Base-by-base conservation (phyloP, 345 rosid genomes). In the Sisymbrium altissimum region DNA sequence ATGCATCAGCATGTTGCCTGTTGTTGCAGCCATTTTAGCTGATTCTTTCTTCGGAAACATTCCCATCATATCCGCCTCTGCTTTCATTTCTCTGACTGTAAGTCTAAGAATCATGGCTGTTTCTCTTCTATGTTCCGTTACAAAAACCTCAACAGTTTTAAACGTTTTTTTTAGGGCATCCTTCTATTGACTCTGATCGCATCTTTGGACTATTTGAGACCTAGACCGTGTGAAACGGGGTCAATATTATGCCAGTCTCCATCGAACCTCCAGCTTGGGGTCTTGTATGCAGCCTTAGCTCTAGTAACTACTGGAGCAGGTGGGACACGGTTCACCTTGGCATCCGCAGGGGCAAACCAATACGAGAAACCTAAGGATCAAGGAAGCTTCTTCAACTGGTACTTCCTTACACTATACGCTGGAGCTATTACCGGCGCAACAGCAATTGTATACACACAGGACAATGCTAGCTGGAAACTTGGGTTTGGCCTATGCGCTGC, bases 351-450 rank as follows among this genome's bases (percentile, higher is more conserved):
- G 9, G 86, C 90, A 10, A 78, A 82, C 75, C 94, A 83, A 44
- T 81, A 81, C 12, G 57, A 73, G 9, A 66, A 78, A n/a, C 72
- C 64, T 5, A 67, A 78, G 25, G 81, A 82, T 59, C 83, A 71
- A 78, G 75, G 40, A 9, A 45, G 40, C n/a, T 88, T 82, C 75
- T 88, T 86, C 76, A 83, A 83, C 62, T 85, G 85, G 87, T 86
- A 40, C 39, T 78, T 84, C 71, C 49, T 85, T 30, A 64, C 69
- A 0, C 1, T 73, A 23, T 81, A 86, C 39, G n/a, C 56, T 0
- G 70, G 71, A 1, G 46, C 43, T 0, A 72, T 72, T 11, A 32
- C 78, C 12, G 59, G 83, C 25, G 30, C 68, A 1, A 84, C 86
- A 0, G 81, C 68, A 0, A 19, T 86, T 57, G 85, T 85, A 8